Evolutionary conservation across 257 asterid genomes (phyloP), one percentile per base, ranked within the genome.

Genomic region (Penstemon eatonii): DNA sequence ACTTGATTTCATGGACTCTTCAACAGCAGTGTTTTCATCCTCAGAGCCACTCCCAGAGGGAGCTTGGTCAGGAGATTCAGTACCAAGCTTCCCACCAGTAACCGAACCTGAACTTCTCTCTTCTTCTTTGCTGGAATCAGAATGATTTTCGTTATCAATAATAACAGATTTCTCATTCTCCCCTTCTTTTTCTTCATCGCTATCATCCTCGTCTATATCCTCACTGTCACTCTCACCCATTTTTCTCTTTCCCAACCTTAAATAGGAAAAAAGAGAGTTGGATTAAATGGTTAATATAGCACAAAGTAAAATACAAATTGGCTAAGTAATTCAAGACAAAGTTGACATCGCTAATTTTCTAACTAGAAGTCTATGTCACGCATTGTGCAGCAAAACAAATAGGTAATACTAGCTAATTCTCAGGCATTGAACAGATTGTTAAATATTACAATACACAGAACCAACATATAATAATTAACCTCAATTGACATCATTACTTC

Each of bases 181-280:
- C 74, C 70, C 86, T 37, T 78, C 82, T 10, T 77, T 50, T 37
- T 74, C 85, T 25, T 63, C 73, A 18, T 77, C 85, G 6, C 76
- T 76, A 47, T 75, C 81, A 18, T 83, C 91, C 19, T 74, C 80
- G 50, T 81, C 85, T 60, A 64, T 59, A 42, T 78, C 81, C 58
- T 91, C 97, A 56, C 91, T 83, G 76, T 91, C 98, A 66, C 90
- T 87, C 13, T 82, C 90, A 12, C 66, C 89, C 62, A 87, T 6
- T 75, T 69, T 82, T 75, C 85, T 83, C 89, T 89, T 92, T 63
- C 98, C 96, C 79, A 73, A 19, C 98, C 98, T 92, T 71, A 56
- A 69, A 43, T 38, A 58, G 7, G 7, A 60, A 18, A 45, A 55
- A 60, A 5, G 15, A 42, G 33, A 66, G 37, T 56, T 13, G n/a